phyloP scores from a whole-genome alignment of 306 rosid genomes.

The Vicia villosa region DNA sequence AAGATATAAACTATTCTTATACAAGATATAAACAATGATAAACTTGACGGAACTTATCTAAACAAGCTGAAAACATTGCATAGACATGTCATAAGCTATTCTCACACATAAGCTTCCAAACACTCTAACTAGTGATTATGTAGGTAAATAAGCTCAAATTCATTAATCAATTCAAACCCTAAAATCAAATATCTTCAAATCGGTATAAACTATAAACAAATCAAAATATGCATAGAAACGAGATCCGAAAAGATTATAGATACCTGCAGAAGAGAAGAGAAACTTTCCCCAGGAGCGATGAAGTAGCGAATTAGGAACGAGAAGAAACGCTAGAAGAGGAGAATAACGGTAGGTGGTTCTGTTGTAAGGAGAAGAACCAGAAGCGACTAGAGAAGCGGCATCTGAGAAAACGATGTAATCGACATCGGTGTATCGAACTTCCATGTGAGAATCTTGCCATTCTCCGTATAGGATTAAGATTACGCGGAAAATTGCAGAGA shows the following conservation, averaged over 20 bases:
- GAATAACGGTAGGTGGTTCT: constrained; percentile 92
- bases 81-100: not conserved
- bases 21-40: not conserved
- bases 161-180: too few species aligned
- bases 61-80: not conserved
- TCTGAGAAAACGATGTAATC: constrained; percentile 92
- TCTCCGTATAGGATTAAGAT: constrained; percentile 75
- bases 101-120: not conserved
- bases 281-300: constrained; percentile 89
- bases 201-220: not conserved
- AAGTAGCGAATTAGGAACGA: constrained; percentile 66
- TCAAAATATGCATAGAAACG: not conserved
- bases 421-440: constrained; percentile 84
- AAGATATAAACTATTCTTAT: too few species aligned
- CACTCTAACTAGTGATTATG: not conserved
- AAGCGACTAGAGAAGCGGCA: constrained; percentile 80
- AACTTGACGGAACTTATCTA: not conserved
- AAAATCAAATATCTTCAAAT: constrained; percentile 15
- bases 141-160: not conserved
- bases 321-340: constrained; percentile 81
- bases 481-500: constrained; percentile 69
- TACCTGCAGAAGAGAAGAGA: constrained; percentile 88
- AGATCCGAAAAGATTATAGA: not conserved
- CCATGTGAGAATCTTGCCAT: constrained; percentile 95
- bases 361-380: constrained; percentile 77